Conservation (phyloP, 192 early-diverging fungal genomes). For the Backusella parvicylindrica region DNA sequence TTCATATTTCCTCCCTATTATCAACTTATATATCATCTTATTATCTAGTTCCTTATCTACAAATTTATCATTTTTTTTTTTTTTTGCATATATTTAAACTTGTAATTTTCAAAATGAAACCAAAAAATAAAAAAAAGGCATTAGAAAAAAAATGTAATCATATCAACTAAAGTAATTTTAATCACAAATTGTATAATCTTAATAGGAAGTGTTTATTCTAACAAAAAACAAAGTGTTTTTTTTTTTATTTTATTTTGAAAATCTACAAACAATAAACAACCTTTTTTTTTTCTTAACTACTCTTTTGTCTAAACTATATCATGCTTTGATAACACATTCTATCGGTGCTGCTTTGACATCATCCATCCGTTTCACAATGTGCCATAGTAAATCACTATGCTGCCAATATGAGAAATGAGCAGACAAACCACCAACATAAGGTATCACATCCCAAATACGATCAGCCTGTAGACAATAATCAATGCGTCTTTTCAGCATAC, state of each 20-base stretch:
- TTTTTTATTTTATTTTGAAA: background rate
- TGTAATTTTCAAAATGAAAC: background rate
- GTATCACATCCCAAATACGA: constrained; percentile 9
- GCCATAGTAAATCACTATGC: constrained; percentile 40
- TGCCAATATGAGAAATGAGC: constrained; percentile 49
- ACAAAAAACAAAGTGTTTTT: background rate
- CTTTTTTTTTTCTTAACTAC: background rate
- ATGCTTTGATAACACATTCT: background rate
- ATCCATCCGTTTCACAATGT: constrained; percentile 20
- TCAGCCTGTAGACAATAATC: background rate
- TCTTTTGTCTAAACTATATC: no score
- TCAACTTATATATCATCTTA: no score
- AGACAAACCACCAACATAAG: constrained; percentile 38
- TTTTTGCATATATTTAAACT: background rate
- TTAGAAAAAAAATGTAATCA: no score
- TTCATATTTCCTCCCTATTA: no score
- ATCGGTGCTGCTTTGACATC: background rate
- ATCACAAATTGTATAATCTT: background rate
- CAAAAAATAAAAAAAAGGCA: background rate
- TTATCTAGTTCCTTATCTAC: no score
- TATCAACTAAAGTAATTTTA: no score
- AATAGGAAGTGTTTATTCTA: background rate
- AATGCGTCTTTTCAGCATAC: background rate
- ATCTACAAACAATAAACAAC: background rate
- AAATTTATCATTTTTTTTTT: no score